A percentile compares a stretch with the other conserved stretches of the same genome.
phyloP scores from a whole-genome alignment of 148 eudicot species.

The Linanthus parryae region DNA sequence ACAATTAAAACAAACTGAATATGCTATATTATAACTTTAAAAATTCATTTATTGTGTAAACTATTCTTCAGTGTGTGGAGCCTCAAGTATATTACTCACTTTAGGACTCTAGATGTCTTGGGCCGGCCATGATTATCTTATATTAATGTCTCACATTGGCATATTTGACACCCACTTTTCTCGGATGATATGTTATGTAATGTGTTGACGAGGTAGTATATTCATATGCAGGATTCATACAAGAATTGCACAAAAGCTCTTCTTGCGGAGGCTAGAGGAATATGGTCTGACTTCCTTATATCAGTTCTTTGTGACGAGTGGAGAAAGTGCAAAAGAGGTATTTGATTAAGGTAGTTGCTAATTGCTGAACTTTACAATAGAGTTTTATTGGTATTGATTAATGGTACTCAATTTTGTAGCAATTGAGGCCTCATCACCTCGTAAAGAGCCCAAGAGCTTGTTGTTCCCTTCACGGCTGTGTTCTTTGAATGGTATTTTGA shows the following conservation, averaged over 20 bases:
- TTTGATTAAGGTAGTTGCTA: constrained; percentile 2
- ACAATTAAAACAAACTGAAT: no score
- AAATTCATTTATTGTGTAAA: no score
- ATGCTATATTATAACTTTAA: no score
- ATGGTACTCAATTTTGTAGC: constrained; percentile 32
- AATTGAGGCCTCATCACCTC: constrained; percentile 85
- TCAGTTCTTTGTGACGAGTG: constrained; percentile 78
- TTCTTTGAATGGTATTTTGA: constrained; percentile 46
- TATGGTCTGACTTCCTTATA: constrained; percentile 75
- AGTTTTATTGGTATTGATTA: background rate
- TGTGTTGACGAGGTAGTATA: constrained; percentile 7
- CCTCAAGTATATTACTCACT: no score
- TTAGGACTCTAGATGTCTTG: no score
- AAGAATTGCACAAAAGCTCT: constrained; percentile 38
- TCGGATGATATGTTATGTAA: no score
- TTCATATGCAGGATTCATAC: constrained; percentile 48
- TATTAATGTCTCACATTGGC: no score
- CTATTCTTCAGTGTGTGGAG: no score
- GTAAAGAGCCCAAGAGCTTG: constrained; percentile 62
- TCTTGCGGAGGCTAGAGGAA: constrained; percentile 59
- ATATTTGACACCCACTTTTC: no score
- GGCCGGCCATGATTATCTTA: no score
- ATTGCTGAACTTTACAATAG: background rate
- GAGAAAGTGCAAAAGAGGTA: constrained; percentile 97
- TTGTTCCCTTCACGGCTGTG: constrained; percentile 41